Conservation (phyloP, 805 yeast species). For the Candida rishiriensis region DNA sequence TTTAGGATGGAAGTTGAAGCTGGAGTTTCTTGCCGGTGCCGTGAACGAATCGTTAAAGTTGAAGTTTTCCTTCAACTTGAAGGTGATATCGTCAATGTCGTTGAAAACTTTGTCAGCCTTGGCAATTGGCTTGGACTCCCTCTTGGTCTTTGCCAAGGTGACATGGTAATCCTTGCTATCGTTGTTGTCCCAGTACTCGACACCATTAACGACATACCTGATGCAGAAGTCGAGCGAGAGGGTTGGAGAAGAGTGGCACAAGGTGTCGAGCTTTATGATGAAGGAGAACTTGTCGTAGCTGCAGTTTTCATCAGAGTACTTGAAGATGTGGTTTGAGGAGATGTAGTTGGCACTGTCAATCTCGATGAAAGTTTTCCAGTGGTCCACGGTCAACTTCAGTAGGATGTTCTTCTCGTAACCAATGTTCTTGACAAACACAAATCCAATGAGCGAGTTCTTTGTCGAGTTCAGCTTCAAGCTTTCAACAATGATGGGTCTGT, state of each 20-base stretch:
- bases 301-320: slow-evolving; percentile 30
- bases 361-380: slow-evolving; percentile 36
- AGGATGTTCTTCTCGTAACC: slow-evolving; percentile 36
- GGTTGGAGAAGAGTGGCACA: slow-evolving; percentile 18
- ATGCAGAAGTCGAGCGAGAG: slow-evolving; percentile 37
- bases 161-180: slow-evolving; percentile 34
- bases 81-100: slow-evolving; percentile 27
- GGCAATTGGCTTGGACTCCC: slow-evolving; percentile 4
- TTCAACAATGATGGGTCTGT: slow-evolving; percentile 28
- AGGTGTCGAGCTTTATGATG: slow-evolving; percentile 37
- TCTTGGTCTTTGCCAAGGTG: slow-evolving; percentile 23
- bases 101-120: slow-evolving; percentile 2
- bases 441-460: slow-evolving; percentile 40
- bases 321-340: slow-evolving; percentile 36
- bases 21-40: slow-evolving; percentile 2
- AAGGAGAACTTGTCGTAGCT: slow-evolving; percentile 44
- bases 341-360: slow-evolving; percentile 32
- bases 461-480: slow-evolving; percentile 35
- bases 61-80: slow-evolving; percentile 26
- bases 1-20: slow-evolving; percentile 16
- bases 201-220: slow-evolving; percentile 31
- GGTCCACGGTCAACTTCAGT: slow-evolving; percentile 46
- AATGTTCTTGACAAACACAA: slow-evolving; percentile 35
- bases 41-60: slow-evolving; percentile 27
- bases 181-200: slow-evolving; percentile 39